Evolutionary conservation across 2,329 filamentous ascomycete species (phyloP).

Genomic region (Amauroascus verrucosus): DNA sequence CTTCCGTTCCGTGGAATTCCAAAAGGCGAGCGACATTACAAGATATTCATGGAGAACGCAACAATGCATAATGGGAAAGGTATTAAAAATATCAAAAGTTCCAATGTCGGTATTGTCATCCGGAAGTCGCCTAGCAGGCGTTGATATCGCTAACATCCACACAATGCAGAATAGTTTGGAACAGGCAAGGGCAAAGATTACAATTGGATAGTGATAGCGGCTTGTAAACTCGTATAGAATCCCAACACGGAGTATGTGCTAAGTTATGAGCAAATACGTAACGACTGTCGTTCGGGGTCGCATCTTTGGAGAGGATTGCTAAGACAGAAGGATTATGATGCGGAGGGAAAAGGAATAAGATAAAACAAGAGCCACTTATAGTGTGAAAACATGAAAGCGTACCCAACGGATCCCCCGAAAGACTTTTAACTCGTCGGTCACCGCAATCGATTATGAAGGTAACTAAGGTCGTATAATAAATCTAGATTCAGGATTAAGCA

Average conservation of each 20-base stretch:
- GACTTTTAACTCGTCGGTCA: not conserved
- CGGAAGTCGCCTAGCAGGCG: not conserved
- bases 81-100: not conserved
- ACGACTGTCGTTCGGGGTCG: not conserved
- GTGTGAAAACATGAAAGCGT: not conserved
- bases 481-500: not conserved
- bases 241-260: not conserved
- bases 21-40: not conserved
- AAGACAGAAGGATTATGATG: not conserved
- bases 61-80: not conserved
- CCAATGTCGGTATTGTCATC: not conserved
- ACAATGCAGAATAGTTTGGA: not conserved
- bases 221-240: not conserved
- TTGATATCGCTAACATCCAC: not conserved
- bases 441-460: not conserved
- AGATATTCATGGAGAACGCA: not conserved
- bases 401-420: not conserved
- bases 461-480: conserved; percentile 1
- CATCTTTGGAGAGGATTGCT: not conserved
- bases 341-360: not conserved
- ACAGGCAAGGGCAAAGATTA: not conserved
- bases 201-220: not conserved
- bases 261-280: not conserved
- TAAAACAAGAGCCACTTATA: not conserved
- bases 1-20: not conserved